Conservation (phyloP, 1,284 basidiomycete genomes). For the Ceratobasidium sp. region DNA sequence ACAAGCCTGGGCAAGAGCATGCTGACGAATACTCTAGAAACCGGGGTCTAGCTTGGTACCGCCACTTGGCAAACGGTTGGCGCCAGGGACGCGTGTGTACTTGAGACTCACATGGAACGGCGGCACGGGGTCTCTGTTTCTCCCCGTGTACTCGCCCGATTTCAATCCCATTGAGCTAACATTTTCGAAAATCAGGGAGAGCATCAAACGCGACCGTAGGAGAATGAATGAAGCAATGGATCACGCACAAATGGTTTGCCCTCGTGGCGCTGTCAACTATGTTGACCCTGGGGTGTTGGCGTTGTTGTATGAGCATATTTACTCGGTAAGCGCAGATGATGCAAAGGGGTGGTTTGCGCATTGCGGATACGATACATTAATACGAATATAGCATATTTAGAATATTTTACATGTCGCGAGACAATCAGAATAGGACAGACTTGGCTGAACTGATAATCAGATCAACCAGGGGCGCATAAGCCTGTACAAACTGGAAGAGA, state of each 20-base stretch:
- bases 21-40: no score
- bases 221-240: conserved; percentile 33
- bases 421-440: background rate
- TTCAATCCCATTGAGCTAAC: conserved; percentile 46
- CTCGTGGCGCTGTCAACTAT: conserved; percentile 3
- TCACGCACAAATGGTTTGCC: background rate
- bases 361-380: conserved; percentile 17
- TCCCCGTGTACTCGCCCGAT: no score
- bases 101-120: no score
- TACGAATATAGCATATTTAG: background rate
- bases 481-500: background rate
- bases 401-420: background rate
- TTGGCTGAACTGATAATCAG: background rate
- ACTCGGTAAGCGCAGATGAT: conserved; percentile 37
- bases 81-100: no score
- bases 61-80: no score
- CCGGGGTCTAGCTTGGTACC: no score
- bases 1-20: no score
- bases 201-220: conserved; percentile 43
- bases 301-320: conserved; percentile 16
- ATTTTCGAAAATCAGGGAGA: conserved; percentile 55
- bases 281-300: conserved; percentile 15
- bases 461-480: background rate
- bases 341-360: conserved; percentile 44
- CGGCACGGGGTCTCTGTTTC: no score